phyloP scores from a whole-genome alignment of 2,329 filamentous ascomycete species.

The Aspergillus fischeri region DNA sequence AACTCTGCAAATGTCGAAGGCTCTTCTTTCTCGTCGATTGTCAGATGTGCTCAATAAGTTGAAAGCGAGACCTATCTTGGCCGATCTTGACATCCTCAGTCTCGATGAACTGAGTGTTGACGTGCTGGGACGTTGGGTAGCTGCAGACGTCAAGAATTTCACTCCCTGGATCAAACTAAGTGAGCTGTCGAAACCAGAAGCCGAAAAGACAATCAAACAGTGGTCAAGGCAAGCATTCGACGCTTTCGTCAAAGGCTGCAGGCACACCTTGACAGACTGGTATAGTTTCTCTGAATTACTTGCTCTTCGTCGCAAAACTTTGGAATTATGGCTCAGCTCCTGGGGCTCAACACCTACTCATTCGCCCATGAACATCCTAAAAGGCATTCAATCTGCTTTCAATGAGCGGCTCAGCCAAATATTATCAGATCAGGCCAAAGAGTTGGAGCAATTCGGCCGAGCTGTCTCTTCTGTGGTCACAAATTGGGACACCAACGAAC shows the following conservation, averaged over 20 bases:
- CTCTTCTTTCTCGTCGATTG: constrained; percentile 68
- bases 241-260: constrained; percentile 59
- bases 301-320: constrained; percentile 62
- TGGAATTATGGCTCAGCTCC: constrained; percentile 71
- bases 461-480: constrained; percentile 61
- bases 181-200: constrained; percentile 61
- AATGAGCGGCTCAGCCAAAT: constrained; percentile 64
- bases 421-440: constrained; percentile 59
- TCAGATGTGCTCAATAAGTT: constrained; percentile 64
- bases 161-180: constrained; percentile 84
- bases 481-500: constrained; percentile 55
- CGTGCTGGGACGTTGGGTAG: constrained; percentile 72
- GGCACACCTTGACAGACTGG: constrained; percentile 56
- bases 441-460: constrained; percentile 61
- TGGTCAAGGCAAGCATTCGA: constrained; percentile 63
- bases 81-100: constrained; percentile 62
- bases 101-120: constrained; percentile 73
- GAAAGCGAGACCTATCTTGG: constrained; percentile 67
- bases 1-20: constrained; percentile 73
- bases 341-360: constrained; percentile 56
- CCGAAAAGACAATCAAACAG: constrained; percentile 55
- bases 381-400: constrained; percentile 64
- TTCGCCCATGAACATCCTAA: constrained; percentile 59
- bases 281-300: constrained; percentile 66
- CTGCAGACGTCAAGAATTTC: constrained; percentile 77